Evolutionary conservation across 495 filamentous ascomycete genomes (phyloP), one percentile per base, ranked within the genome.

Genomic region (Astrothelium subdiscretum): DNA sequence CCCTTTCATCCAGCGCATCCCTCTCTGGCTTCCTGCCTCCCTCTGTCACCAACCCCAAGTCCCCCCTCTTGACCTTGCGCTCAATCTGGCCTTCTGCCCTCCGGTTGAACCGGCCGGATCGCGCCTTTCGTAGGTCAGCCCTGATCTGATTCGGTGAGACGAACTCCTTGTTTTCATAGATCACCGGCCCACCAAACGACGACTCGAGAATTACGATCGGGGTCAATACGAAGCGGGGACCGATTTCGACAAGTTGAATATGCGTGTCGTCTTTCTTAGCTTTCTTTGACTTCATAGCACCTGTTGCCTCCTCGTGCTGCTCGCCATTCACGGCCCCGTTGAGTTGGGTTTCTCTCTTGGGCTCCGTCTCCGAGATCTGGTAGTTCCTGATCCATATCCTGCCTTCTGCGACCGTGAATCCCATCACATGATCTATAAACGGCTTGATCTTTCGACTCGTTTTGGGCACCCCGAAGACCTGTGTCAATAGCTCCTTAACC

Each of bases 111-210:
- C 83, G 84, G 27, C 83, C 79, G 18, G 92, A 91, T 77, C 89
- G 89, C 67, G 78, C 76, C 71, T 83, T 75, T 63, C 90, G 78
- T 63, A 95, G 68, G 59, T 96, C 94, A 24, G 88, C 76, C 61
- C 94, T 81, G 64, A 98, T 84, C 74, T 96, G 91, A 78, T 98
- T 98, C 32, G 94, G 95, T 67, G 86, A 91, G 59, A 98, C 90
- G 70, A 96, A 98, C 69, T 96, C 89, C 80, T 94, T 95, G 74
- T 98, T 98, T 82, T 97, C 91, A 77, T 96, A 97, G 65, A 98
- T 92, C 61, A 97, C 89, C 1, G 95, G 95, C 0, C 94, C 94
- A 59, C 94, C 94, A 67, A 99, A 99, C 64, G 87, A 90, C 31
- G 88, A 89, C 73, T 99, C 94, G 60, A 96, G 83, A 66, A 99